Conservation (phyloP, 495 filamentous ascomycete species). For the Cercophora scortea region DNA sequence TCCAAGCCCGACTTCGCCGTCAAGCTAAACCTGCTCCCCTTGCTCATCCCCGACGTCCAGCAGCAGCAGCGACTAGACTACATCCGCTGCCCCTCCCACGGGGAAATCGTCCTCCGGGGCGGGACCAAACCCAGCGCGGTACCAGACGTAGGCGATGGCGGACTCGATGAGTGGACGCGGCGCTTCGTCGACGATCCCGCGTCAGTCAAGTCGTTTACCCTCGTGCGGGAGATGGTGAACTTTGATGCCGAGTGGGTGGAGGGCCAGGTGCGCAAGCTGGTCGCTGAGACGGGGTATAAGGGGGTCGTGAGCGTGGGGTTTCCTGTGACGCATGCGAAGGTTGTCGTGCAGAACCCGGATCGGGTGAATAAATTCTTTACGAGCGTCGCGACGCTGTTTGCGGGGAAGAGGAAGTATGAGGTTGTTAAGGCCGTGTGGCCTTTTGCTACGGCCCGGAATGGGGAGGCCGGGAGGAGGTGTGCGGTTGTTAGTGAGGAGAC, state of each 20-base stretch:
- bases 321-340: slow-evolving; percentile 40
- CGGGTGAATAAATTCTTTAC: slow-evolving; percentile 37
- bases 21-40: slow-evolving; percentile 44
- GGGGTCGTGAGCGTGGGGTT: slow-evolving; percentile 43
- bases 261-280: slow-evolving; percentile 40
- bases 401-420: slow-evolving; percentile 40
- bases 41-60: slow-evolving; percentile 36
- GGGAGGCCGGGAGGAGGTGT: slow-evolving; percentile 31
- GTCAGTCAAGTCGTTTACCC: slow-evolving; percentile 39
- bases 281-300: slow-evolving; percentile 37
- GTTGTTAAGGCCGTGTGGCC: slow-evolving; percentile 44
- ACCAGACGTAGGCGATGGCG: slow-evolving; percentile 31
- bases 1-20: slow-evolving; percentile 38
- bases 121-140: slow-evolving; percentile 27
- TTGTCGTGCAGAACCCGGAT: slow-evolving; percentile 42
- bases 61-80: slow-evolving; percentile 39
- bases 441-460: slow-evolving; percentile 31
- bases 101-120: slow-evolving; percentile 41
- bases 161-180: slow-evolving; percentile 41
- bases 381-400: slow-evolving; percentile 31
- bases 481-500: slow-evolving; percentile 44
- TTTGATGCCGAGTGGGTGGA: slow-evolving; percentile 45
- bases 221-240: slow-evolving; percentile 43
- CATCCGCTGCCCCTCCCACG: slow-evolving; percentile 40
- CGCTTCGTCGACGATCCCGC: slow-evolving; percentile 39